These are phyloP conservation scores for Moesziomyces sp. DNA, from an alignment of 1,284 basidiomycete species.

Conservation along the genomic window DNA sequence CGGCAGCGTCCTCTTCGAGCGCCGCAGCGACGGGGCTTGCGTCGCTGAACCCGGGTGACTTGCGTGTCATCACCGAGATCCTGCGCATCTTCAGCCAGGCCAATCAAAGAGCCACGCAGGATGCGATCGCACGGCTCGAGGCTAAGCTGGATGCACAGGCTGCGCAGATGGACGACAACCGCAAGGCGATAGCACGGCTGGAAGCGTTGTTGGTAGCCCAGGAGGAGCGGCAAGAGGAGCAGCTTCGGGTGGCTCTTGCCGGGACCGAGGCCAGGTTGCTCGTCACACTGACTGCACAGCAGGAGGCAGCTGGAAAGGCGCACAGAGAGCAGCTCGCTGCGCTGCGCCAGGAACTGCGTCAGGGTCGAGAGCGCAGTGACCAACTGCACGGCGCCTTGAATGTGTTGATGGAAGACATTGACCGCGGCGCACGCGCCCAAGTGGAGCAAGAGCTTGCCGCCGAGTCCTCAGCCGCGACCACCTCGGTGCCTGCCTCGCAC, in stretches of 20 bases:
- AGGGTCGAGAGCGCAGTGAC: not conserved
- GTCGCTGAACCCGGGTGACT: slow-evolving; percentile 7
- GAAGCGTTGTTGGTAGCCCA: not conserved
- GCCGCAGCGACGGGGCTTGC: slow-evolving; percentile 3
- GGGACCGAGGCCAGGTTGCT: not conserved
- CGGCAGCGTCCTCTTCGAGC: not conserved
- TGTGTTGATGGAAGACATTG: slow-evolving; percentile 26
- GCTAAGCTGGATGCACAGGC: slow-evolving; percentile 6
- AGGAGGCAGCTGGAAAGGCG: slow-evolving; percentile 5
- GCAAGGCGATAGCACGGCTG: not conserved
- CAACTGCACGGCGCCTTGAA: slow-evolving; percentile 8
- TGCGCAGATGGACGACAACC: not conserved
- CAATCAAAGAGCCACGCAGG: slow-evolving; percentile 7
- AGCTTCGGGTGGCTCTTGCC: slow-evolving; percentile 1
- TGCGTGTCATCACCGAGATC: slow-evolving; percentile 31
- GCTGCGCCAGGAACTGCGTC: not conserved
- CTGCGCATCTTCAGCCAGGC: slow-evolving; percentile 28
- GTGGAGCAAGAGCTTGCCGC: slow-evolving; percentile 14
- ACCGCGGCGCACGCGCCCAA: slow-evolving; percentile 22
- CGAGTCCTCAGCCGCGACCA: not conserved
- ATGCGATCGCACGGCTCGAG: slow-evolving; percentile 4
- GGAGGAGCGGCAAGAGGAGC: slow-evolving; percentile 1
- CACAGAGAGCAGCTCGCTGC: not conserved
- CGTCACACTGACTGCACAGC: not conserved
- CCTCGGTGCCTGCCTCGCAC: not conserved